Base-by-base conservation (phyloP, 2,329 filamentous ascomycete genomes). In the Neoarthrinium moseri region DNA sequence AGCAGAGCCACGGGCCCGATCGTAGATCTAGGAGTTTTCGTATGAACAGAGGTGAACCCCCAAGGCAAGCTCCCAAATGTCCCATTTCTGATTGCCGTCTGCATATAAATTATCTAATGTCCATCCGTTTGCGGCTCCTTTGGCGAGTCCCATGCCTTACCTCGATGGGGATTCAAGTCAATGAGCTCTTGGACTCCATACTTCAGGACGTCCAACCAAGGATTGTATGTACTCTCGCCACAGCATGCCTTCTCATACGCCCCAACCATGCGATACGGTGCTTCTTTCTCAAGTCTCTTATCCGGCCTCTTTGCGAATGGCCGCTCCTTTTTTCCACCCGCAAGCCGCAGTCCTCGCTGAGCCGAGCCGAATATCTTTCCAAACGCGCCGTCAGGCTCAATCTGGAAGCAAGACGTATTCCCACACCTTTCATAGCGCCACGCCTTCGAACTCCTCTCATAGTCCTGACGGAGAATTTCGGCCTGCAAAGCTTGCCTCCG, bases 381-480 rank as follows among this genome's bases (percentile, higher is more conserved):
- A 26, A 22, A 34, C 5, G 26, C 15, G 6, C 39, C 18, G 6
- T 22, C 26, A 11, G 39, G 11, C 4, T 18, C 39, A n/a, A 23
- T 17, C 3, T 43, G 26, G 20, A 43, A 43, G 15, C 39, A 43
- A 22, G 39, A 32, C 13, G 39, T 33, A 5, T 20, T 32, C 13
- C 41, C 41, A 24, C 41, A 44, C n/a, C 36, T 44, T 13, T 35
- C 33, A 20, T 13, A 11, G 12, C 26, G 22, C 41, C 41, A 44
- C 4, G 15, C n/a, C n/a, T n/a, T n/a, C n/a, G n/a, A n/a, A n/a
- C 36, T 13, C 21, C 17, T 5, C 6, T 30, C 26, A 11, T 34
- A 8, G 4, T 24, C 20, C 17, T 11, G 18, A 8, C 21, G 12
- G 6, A 8, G n/a, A n/a, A 18, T 29, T 12, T 26, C 21, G 7